Percentiles rank a stretch among this genome's conserved stretches.
These are phyloP conservation scores for Effrenium voratum DNA, from an alignment of 73 alveolate species.

Conservation along the genomic window DNA sequence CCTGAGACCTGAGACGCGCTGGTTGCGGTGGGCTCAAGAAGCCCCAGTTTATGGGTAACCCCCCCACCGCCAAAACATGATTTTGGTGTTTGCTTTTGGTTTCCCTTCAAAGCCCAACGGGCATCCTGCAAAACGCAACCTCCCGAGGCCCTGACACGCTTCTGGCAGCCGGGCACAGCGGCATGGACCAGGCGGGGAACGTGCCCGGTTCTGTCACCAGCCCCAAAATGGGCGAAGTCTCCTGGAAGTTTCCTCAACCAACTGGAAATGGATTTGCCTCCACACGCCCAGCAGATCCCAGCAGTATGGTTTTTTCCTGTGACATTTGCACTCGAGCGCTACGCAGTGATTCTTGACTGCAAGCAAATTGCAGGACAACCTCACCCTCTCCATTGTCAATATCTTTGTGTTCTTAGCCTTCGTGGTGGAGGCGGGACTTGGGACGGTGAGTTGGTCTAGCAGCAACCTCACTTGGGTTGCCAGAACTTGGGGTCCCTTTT, in stretches of 20 bases:
- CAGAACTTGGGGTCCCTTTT: too few species aligned
- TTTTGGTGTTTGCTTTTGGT: too few species aligned
- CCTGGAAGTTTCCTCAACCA: not conserved
- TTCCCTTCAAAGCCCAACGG: not conserved
- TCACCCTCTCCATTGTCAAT: constrained; percentile 64
- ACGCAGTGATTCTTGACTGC: not conserved
- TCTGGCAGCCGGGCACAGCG: constrained; percentile 54
- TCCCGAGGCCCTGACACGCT: constrained; percentile 45
- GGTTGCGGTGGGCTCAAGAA: too few species aligned
- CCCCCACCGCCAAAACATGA: not conserved
- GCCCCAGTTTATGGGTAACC: too few species aligned
- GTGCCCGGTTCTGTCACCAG: not conserved
- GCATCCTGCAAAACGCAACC: not conserved
- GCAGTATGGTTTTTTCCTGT: too few species aligned
- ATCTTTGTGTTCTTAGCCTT: constrained; percentile 51
- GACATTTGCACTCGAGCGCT: too few species aligned
- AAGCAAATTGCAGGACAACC: constrained; percentile 22
- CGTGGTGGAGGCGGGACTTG: constrained; percentile 8
- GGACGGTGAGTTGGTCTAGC: too few species aligned
- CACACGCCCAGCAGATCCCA: too few species aligned
- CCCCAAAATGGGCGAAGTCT: not conserved
- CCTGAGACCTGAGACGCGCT: too few species aligned
- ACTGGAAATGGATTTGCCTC: not conserved
- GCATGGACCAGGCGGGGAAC: constrained; percentile 51
- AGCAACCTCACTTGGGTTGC: too few species aligned